Evolutionary conservation across 352 stramenopile species (phyloP).

Genomic region (Aphanomyces euteiches): DNA sequence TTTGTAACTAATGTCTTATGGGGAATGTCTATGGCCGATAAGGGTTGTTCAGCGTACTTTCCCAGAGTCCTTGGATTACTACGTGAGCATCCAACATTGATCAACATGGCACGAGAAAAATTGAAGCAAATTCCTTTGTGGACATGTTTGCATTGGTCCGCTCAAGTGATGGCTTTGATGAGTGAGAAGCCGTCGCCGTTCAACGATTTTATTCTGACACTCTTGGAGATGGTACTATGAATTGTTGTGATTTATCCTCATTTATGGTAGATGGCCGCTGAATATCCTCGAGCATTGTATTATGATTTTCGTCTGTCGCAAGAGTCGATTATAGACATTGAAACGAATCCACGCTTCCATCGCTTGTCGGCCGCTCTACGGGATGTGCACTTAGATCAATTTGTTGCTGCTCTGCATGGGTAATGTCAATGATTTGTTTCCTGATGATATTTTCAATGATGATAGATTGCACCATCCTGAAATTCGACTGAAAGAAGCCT

Average conservation of each 20-base stretch:
- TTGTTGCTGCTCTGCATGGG: conserved; percentile 56
- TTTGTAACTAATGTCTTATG: conserved; percentile 60
- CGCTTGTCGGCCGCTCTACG: conserved; percentile 47
- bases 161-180: conserved; percentile 69
- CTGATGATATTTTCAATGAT: conserved; percentile 9
- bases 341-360: conserved; percentile 42
- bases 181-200: conserved; percentile 42
- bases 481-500: conserved; percentile 71
- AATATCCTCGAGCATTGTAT: conserved; percentile 71
- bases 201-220: conserved; percentile 46
- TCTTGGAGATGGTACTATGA: conserved; percentile 65
- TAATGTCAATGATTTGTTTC: conserved; percentile 18
- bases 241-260: background rate
- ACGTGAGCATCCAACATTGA: conserved; percentile 46
- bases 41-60: conserved; percentile 72
- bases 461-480: conserved; percentile 74
- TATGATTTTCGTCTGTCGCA: conserved; percentile 80
- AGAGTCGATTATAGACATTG: conserved; percentile 35
- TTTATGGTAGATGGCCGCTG: conserved; percentile 51
- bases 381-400: conserved; percentile 79
- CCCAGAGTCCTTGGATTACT: conserved; percentile 66
- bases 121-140: conserved; percentile 58
- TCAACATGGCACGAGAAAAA: conserved; percentile 43
- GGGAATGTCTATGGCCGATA: conserved; percentile 57
- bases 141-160: conserved; percentile 74